phyloP scores from a whole-genome alignment of 805 yeast genomes.

The Starmerella geochares region DNA sequence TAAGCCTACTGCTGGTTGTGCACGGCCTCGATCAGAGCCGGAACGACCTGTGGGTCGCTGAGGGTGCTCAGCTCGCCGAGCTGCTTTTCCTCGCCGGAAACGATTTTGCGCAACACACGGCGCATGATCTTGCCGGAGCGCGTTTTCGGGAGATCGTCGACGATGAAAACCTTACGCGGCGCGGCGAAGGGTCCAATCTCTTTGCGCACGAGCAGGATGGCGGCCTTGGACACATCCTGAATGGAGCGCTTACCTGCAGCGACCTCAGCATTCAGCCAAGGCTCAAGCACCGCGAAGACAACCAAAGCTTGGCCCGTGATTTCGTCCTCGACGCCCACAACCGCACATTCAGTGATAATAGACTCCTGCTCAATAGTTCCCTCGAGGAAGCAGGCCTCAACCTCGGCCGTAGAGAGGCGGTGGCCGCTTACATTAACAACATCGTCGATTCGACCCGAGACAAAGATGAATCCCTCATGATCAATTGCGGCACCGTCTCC shows the following conservation, averaged over 20 bases:
- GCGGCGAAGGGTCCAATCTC: conserved; percentile 92
- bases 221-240: conserved; percentile 48
- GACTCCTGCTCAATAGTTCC: conserved; percentile 54
- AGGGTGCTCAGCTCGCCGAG: conserved; percentile 87
- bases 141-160: conserved; percentile 92
- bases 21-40: conserved; percentile 61
- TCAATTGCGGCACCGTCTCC: conserved; percentile 99
- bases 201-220: conserved; percentile 79
- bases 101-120: conserved; percentile 87
- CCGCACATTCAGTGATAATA: conserved; percentile 89
- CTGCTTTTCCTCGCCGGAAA: conserved; percentile 83
- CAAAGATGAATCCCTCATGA: conserved; percentile 93
- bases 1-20: conserved; percentile 11
- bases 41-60: conserved; percentile 77
- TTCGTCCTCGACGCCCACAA: conserved; percentile 88
- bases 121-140: conserved; percentile 98
- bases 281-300: conserved; percentile 57
- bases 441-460: conserved; percentile 96
- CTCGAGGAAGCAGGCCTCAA: conserved; percentile 60
- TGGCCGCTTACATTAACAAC: conserved; percentile 98
- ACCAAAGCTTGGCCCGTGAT: conserved; percentile 96
- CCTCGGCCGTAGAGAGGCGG: conserved; percentile 95
- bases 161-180: conserved; percentile 75
- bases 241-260: conserved; percentile 31
- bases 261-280: conserved; percentile 50